Conservation (phyloP, 2,329 filamentous ascomycete genomes). For the Xylaria sp. region DNA sequence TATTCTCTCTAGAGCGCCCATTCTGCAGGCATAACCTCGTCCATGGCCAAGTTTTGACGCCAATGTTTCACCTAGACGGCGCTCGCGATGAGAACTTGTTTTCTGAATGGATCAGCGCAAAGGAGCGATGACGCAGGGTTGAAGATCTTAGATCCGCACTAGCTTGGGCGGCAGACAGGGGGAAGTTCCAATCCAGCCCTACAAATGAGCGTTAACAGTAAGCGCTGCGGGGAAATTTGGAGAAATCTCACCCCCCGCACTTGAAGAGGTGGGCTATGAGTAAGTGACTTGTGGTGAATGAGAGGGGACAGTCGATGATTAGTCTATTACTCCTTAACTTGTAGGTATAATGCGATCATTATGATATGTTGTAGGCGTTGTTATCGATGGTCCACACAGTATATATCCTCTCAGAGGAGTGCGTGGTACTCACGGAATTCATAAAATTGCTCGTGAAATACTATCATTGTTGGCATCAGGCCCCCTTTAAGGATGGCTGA, state of each 20-base stretch:
- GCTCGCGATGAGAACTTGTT: slow-evolving; percentile 27
- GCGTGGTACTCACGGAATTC: too few relatives aligned
- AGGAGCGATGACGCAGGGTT: slow-evolving; percentile 30
- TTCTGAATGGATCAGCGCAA: slow-evolving; percentile 24
- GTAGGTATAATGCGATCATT: neutral
- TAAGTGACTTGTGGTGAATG: neutral
- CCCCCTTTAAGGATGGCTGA: too few relatives aligned
- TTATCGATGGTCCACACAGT: neutral
- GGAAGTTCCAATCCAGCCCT: neutral
- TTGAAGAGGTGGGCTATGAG: neutral
- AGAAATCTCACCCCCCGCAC: slow-evolving; percentile 6
- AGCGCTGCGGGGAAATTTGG: slow-evolving; percentile 30
- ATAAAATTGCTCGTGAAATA: neutral
- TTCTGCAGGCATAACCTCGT: neutral
- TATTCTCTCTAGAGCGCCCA: neutral
- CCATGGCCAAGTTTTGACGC: slow-evolving; percentile 22
- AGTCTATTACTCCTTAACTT: neutral
- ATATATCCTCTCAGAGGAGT: neutral
- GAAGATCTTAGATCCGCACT: slow-evolving; percentile 20
- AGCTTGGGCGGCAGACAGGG: too few relatives aligned
- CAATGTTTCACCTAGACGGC: slow-evolving; percentile 25
- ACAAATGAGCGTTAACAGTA: slow-evolving; percentile 13
- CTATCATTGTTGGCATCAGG: too few relatives aligned
- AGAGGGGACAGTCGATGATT: neutral
- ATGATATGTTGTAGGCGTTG: neutral